Evolutionary conservation across 441 rosid genomes (phyloP).

Genomic region (Melianthus villosus): DNA sequence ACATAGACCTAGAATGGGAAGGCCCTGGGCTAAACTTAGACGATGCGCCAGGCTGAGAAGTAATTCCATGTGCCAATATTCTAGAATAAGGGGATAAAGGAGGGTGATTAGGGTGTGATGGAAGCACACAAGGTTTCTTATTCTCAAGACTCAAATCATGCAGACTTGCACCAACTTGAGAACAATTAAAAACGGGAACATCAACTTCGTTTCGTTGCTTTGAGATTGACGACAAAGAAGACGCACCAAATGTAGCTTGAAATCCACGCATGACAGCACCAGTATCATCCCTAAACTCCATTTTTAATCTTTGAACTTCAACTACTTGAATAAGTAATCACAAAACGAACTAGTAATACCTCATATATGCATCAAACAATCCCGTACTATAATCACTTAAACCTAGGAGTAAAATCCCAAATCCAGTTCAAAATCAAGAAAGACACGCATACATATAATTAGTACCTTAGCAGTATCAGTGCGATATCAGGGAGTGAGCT

Average conservation of each 20-base stretch:
- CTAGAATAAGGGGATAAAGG: constrained; percentile 77
- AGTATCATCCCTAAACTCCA: too few relatives aligned
- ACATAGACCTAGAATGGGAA: constrained; percentile 66
- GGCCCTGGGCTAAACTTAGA: constrained; percentile 31
- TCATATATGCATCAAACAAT: too few relatives aligned
- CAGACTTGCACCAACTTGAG: constrained; percentile 35
- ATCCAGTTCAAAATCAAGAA: too few relatives aligned
- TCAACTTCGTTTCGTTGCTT: constrained; percentile 42
- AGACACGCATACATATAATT: too few relatives aligned
- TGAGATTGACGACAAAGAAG: constrained; percentile 30
- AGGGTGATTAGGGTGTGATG: constrained; percentile 67
- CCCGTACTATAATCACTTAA: too few relatives aligned
- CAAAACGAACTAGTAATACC: too few relatives aligned
- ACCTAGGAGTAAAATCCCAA: too few relatives aligned
- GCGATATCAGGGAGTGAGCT: too few relatives aligned
- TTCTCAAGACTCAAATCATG: constrained; percentile 29
- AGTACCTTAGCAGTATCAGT: too few relatives aligned
- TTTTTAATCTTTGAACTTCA: too few relatives aligned
- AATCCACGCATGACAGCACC: constrained; percentile 57
- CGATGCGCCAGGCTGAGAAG: constrained; percentile 33
- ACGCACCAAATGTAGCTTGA: constrained; percentile 43
- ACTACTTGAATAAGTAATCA: too few relatives aligned
- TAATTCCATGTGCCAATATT: constrained; percentile 45
- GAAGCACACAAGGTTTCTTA: constrained; percentile 65
- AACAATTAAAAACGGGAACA: constrained; percentile 35